Base-by-base conservation (phyloP, 208 protist species). In the Polymyxa betae region DNA sequence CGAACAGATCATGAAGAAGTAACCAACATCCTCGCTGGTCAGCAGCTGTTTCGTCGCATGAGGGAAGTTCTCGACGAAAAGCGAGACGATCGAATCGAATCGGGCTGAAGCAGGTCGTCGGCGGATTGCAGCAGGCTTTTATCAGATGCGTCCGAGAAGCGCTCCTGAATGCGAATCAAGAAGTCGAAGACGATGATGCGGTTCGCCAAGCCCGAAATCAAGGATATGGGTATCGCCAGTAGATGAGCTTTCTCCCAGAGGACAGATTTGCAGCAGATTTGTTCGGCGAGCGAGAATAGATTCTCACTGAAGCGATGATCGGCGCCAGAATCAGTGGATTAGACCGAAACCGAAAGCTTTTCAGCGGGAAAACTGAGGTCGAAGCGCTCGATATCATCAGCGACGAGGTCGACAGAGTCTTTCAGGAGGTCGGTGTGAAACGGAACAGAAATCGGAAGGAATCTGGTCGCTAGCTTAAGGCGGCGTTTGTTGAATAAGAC, bases 151-250 rank as follows among this genome's bases (percentile, higher is more conserved):
- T 38, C 77, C n/a, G 89, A 77, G 88, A 94, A 95, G 32, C 94
- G 89, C 60, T 95, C 93, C 66, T 95, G 93, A 5, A 94, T 93
- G 43, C 94, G 91, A 24, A 89, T n/a, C 38, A 94, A 41, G 66
- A 95, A 94, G 38, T 95, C 93, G 68, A 54, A 77, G n/a, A 92
- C 89, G 38, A 82, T 88, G 35, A 82, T 52, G 43, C 89, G 91
- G 89, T 92, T 93, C 94, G 72, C 95, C n/a, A 64, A 94, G 94
- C 16, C 94, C 94, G 90, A 96, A 95, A 72, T 95, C 94, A 24
- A 95, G 68, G 16, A 95, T 88, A 78, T 95, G 94, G 0, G 94
- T 95, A 38, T 92, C 92, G 90, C 77, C 90, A 5, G 49, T 29
- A 5, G 49, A 5, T 24, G 24, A 5, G 49, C 5, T 24, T 60